phyloP scores from a whole-genome alignment of 1,139 yeast species.

The Candida albicans region DNA sequence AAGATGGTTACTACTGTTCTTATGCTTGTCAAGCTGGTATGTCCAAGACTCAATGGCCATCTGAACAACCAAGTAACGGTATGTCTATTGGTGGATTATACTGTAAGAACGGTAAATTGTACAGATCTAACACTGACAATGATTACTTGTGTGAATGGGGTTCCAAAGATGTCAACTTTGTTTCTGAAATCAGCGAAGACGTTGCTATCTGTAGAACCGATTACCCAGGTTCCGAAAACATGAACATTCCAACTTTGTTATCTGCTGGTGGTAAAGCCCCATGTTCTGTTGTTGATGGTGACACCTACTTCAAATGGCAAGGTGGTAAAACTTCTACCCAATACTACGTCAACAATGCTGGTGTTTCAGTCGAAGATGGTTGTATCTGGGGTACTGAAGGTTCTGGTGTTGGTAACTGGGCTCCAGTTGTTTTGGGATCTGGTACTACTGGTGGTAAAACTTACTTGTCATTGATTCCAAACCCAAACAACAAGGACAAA shows the following conservation, averaged over 20 bases:
- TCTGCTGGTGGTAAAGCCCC: conserved; percentile 64
- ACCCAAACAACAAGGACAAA: conserved; percentile 78
- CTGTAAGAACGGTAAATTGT: conserved; percentile 77
- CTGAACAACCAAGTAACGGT: conserved; percentile 79
- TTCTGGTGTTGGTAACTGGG: conserved; percentile 94
- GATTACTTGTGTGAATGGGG: conserved; percentile 87
- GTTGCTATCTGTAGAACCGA: conserved; percentile 96
- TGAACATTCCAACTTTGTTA: conserved; percentile 89
- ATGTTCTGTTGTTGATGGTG: conserved; percentile 77
- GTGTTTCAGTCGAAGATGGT: conserved; percentile 84
- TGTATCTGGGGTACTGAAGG: conserved; percentile 89
- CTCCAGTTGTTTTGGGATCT: conserved; percentile 94
- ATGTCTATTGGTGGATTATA: conserved; percentile 86
- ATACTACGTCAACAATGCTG: conserved; percentile 96
- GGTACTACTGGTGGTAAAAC: conserved; percentile 78
- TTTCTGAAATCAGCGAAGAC: conserved; percentile 57
- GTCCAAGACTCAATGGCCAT: conserved; percentile 98
- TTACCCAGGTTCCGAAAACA: conserved; percentile 98
- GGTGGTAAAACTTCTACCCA: conserved; percentile 89
- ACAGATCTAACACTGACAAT: conserved; percentile 66
- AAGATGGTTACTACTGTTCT: conserved; percentile 91
- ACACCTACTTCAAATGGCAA: conserved; percentile 75
- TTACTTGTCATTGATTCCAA: conserved; percentile 90
- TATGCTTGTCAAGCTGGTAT: conserved; percentile 95
- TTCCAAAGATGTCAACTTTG: conserved; percentile 63